These are phyloP conservation scores for Lumnitzera littorea DNA, from an alignment of 345 rosid species.

Conservation along the genomic window DNA sequence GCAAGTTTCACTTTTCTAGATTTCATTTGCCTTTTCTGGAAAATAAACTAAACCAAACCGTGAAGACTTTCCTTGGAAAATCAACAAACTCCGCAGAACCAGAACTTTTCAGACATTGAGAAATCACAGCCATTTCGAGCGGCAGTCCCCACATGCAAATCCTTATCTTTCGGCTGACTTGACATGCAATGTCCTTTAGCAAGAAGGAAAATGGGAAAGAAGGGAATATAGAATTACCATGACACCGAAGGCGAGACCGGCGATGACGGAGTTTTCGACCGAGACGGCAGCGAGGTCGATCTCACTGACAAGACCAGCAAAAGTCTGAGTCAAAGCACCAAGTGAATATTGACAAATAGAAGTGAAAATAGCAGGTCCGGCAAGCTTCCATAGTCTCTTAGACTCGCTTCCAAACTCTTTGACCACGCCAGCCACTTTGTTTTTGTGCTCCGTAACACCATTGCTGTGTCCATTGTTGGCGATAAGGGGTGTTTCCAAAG, in stretches of 20 bases:
- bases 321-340: conserved; percentile 86
- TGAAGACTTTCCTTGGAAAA: too few relatives aligned
- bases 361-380: conserved; percentile 88
- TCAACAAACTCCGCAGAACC: too few relatives aligned
- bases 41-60: too few relatives aligned
- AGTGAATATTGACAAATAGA: conserved; percentile 70
- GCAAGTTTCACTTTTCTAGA: too few relatives aligned
- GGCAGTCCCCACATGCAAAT: too few relatives aligned
- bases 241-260: conserved; percentile 80
- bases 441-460: not conserved
- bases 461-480: not conserved
- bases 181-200: too few relatives aligned
- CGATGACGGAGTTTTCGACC: conserved; percentile 79
- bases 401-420: conserved; percentile 64
- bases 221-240: conserved; percentile 33
- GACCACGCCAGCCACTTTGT: conserved; percentile 3
- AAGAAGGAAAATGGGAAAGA: too few relatives aligned
- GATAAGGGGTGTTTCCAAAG: conserved; percentile 36
- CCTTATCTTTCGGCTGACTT: too few relatives aligned
- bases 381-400: conserved; percentile 63
- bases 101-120: too few relatives aligned
- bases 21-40: too few relatives aligned
- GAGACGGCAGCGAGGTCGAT: conserved; percentile 84
- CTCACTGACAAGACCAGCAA: conserved; percentile 66
- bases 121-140: too few relatives aligned